Evolutionary conservation across 768 basidiomycete species (phyloP), one percentile per base, ranked within the genome.

Genomic region (Suillus discolor): DNA sequence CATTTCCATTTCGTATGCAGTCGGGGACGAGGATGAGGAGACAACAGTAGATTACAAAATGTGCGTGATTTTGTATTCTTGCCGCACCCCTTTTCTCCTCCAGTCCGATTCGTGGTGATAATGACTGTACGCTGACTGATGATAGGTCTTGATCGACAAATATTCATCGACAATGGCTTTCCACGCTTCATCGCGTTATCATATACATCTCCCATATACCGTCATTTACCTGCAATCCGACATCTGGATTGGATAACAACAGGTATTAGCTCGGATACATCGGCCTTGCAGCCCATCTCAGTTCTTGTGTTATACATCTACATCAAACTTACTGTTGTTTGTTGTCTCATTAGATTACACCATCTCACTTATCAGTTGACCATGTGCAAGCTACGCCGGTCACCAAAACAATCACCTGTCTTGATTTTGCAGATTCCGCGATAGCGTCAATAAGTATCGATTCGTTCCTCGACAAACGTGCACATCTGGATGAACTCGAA

Each of bases 1-100:
- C 76, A 99, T 99, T 76, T 77, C 77, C 28, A 85, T 99, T 71
- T 80, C 85, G 63, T 97, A 96, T 81, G 81, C 87, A 72, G 74
- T 84, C 25, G 70, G 67, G 34, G 74, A 67, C 57, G 76, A 71
- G 34, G 61, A 68, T 55, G 66, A 68, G 59, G 63, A 69, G 49
- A 75, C 71, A 62, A 78, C 71, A 39, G 81, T 93, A 69, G 81
- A 89, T 6, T 95, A 93, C 78, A 94, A 93, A 82, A 95, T 95
- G 93, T 95, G 84, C 87, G 93, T 89, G 68, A 65, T 74, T 68
- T 72, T 73, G 69, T 72, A 77, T 77, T 72, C 68, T 69, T 69
- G 74, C 71, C 65, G 25, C 57, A 61, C 45, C 53, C 64, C 65
- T 57, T 66, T 72, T 61, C 61, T 51, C 18, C 49, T 36, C 16